Base-by-base conservation (phyloP, 345 rosid genomes). In the Psidium guajava region DNA sequence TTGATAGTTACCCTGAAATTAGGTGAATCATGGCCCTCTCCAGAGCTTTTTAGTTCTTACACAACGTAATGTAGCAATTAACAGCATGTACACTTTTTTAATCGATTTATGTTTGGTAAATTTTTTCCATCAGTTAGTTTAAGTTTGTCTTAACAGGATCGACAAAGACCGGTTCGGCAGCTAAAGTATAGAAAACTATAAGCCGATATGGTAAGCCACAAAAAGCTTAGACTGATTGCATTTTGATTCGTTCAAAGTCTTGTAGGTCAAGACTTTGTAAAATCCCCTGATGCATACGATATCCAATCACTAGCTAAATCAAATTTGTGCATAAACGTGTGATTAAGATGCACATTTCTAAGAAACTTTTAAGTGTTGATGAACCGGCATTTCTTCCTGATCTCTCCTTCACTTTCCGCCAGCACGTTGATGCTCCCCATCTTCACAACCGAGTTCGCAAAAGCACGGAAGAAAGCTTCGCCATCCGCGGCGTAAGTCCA, bases 371-470 rank as follows among this genome's bases (percentile, higher is more conserved):
- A 89, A 6, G 82, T 5, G 61, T 95, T 93, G 24, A 90, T 57
- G 89, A 91, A 90, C 87, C 97, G 93, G 86, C 98, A 93, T 14
- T 87, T 89, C 87, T 83, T 93, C 85, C 97, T 91, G 24, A 94
- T 90, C 83, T 94, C 88, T 40, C 97, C 96, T 27, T 90, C 88
- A 54, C 14, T 2, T 7, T 91, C 96, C 0, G 92, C 90, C 47
- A 93, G 91, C 6, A 93, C 96, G 88, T 90, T 92, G 2, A 90
- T 95, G 49, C 89, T 94, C 21, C 95, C 95, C 98, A 94, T 93
- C 86, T 93, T 93, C n/a, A 95, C 82, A 50, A 95, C 89, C 0
- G 97, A 96, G 56, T 91, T 88, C 0, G 83, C 94, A 90, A 90
- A 96, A 28, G 93, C 90, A 0, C 0, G 12, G 74, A 94, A 94